Evolutionary conservation across 148 eudicot species (phyloP).

Genomic region (Suaeda aralocaspica): DNA sequence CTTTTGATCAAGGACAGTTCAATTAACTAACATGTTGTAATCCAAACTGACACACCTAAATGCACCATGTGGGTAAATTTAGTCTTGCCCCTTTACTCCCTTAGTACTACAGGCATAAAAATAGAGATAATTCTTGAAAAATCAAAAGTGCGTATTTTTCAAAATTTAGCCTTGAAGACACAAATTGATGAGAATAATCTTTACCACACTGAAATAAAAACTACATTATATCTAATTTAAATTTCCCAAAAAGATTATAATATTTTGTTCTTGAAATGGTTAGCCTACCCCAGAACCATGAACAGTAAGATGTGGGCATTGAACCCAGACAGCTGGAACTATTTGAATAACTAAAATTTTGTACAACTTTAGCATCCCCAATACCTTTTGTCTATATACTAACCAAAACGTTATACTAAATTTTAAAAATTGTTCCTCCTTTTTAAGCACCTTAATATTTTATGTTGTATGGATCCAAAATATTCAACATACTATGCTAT

Average conservation of each 20-base stretch:
- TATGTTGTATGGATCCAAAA: constrained; percentile 45
- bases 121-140: too few species aligned
- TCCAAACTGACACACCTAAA: too few species aligned
- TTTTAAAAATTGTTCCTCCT: constrained; percentile 18
- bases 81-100: too few species aligned
- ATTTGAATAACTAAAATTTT: constrained; percentile 9
- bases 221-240: not conserved
- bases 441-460: constrained; percentile 30
- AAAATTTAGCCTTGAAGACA: too few species aligned
- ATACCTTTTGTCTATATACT: constrained; percentile 37
- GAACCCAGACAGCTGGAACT: constrained; percentile 30
- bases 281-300: constrained; percentile 14
- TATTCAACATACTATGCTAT: constrained; percentile 32
- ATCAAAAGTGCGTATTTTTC: too few species aligned
- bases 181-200: too few species aligned
- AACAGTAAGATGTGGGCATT: constrained; percentile 18
- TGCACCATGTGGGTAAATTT: too few species aligned
- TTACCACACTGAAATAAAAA: not conserved
- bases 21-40: too few species aligned
- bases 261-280: constrained; percentile 20
- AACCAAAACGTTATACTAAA: constrained; percentile 4
- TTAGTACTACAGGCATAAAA: too few species aligned
- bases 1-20: too few species aligned
- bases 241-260: constrained; percentile 13
- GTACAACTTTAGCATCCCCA: constrained; percentile 34